Base-by-base conservation (phyloP, 768 basidiomycete species). In the Pulveroboletus sp. region DNA sequence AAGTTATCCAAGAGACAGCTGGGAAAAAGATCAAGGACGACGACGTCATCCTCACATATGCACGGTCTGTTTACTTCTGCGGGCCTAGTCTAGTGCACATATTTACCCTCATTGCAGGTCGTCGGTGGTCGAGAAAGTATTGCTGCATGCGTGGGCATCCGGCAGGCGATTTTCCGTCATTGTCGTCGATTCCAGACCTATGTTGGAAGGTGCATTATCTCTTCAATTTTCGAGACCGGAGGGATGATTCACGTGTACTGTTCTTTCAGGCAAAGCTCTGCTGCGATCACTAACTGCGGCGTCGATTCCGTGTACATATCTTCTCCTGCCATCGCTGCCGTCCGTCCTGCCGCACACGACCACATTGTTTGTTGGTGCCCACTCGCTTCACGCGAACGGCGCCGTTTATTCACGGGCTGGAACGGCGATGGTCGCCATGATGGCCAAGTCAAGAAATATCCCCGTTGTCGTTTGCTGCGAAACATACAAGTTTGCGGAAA, bases 401-500 rank as follows among this genome's bases (percentile, higher is more conserved):
- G 83, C 92, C 3, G 89, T 98, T 3, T 95, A 88, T 65, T 89
- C 93, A 11, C 80, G 96, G 43, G 92, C 93, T 0, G 96, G 96
- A 23, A 98, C 94, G 4, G 95, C 95, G 0, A 78, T 93, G 59
- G 92, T 98, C 6, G 91, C 94, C 2, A 95, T 98, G 94, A 84
- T 97, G 77, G 90, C 92, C 2, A 91, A 90, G 67, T 81, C 82
- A 40, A 80, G 86, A 60, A 85, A 83, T 20, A 87, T 97, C 0
- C 95, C 96, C 5, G 93, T 98, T 7, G 82, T 99, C 30, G 93
- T 96, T 22, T 97, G 93, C 56, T 96, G 94, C 60, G 96, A 98
- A 71, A 99, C 96, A 5, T 98, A 98, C 73, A 99, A 99, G 68
- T 98, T 94, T 61, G 89, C 89, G 16, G 95, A 98, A 59, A 82